These are phyloP conservation scores for Naganishia vishniacii DNA, from an alignment of 768 basidiomycete genomes.

Conservation along the genomic window DNA sequence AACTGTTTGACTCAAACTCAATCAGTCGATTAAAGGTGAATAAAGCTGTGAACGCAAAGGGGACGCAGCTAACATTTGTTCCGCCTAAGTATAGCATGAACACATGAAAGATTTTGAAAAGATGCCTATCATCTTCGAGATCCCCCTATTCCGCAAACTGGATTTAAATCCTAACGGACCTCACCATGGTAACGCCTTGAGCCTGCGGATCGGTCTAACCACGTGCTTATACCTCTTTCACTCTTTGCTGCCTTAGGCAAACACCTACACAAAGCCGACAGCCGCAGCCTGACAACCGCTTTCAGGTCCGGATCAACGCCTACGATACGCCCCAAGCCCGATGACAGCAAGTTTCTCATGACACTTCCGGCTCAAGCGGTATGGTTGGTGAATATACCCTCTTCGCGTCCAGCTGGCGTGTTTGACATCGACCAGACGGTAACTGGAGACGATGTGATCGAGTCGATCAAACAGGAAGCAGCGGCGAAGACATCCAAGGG, in stretches of 20 bases:
- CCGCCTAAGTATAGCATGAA: not conserved
- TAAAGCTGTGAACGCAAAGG: not conserved
- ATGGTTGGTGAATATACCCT: constrained; percentile 1
- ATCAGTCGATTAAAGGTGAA: constrained; percentile 11
- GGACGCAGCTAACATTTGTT: too few relatives aligned
- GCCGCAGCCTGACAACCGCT: too few relatives aligned
- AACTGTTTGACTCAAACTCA: not conserved
- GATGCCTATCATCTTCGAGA: not conserved
- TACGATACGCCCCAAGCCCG: not conserved
- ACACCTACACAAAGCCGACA: too few relatives aligned
- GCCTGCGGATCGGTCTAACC: too few relatives aligned
- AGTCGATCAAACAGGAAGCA: not conserved
- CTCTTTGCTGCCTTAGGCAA: too few relatives aligned
- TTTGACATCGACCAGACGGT: not conserved
- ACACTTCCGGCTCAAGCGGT: not conserved
- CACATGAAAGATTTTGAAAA: constrained; percentile 3
- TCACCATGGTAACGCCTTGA: not conserved
- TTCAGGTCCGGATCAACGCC: too few relatives aligned
- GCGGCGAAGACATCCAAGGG: not conserved
- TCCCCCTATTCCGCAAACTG: not conserved
- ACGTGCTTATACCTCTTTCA: too few relatives aligned
- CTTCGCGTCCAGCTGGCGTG: constrained; percentile 4
- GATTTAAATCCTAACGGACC: not conserved
- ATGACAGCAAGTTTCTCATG: not conserved
- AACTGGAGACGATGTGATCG: not conserved